Base-by-base conservation (phyloP, 78 protist species). In the Tieghemostelium lacteum region DNA sequence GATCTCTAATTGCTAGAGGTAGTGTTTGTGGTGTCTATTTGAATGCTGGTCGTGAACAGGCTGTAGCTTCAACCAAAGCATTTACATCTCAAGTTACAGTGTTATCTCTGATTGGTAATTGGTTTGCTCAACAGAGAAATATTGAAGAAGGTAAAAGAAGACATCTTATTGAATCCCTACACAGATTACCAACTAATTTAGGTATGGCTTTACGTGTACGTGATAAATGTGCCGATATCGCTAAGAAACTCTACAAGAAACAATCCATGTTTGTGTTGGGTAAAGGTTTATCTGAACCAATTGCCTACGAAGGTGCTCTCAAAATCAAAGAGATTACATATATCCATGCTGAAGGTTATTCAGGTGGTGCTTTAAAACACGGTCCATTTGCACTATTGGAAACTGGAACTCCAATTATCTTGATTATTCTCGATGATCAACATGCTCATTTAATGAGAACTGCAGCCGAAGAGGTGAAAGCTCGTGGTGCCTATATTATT, bases 51-150 rank as follows among this genome's bases (percentile, higher is more conserved):
- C 95, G 97, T 2, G 99, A 99, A 93, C 95, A 97, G 73, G 99
- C 99, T 20, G 99, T 99, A 2, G 99, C 99, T 2, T 95, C 98
- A 10, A 99, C 99, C 55, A 99, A 99, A 94, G 99, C 99, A 6
- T 99, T 94, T 94, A 96, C 99, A 7, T 86, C 96, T 2, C 99
- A 74, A 37, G 87, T 93, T n/a, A 77, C 88, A 4, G 67, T 31
- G 49, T 60, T 75, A 94, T 92, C 40, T 34, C 36, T 98, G 94
- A 67, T 73, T 61, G 94, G 92, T 39, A 83, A 73, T 37, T 92
- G 91, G 95, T 92, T 92, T 45, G 73, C 95, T 3, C 91, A 83
- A 67, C 70, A 92, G 49, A 40, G 87, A n/a, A 87, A 63, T 10
- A 33, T 69, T 16, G 87, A 67, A 60, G 75, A 87, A 19, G 86